A percentile compares a stretch with the other conserved stretches of the same genome.
phyloP scores from a whole-genome alignment of 192 early-diverging fungal species.

The Gamsiella multidivaricata region DNA sequence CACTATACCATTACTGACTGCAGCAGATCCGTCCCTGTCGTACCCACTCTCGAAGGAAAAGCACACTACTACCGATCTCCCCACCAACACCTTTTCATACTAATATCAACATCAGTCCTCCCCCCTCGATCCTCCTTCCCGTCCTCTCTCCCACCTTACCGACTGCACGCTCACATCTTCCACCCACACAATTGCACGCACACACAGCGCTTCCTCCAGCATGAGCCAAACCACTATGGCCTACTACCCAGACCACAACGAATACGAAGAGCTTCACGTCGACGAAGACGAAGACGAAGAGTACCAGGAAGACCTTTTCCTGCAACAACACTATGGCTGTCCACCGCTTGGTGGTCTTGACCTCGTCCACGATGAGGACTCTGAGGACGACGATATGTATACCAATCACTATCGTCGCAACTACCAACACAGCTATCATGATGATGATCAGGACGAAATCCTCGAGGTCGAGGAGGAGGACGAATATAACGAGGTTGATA shows the following conservation, averaged over 20 bases:
- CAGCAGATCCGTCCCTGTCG: no score
- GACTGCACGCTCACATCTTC: background rate
- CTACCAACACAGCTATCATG: conserved; percentile 10
- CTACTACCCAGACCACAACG: conserved; percentile 36
- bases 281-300: conserved; percentile 52
- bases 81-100: no score
- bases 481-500: conserved; percentile 44
- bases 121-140: background rate
- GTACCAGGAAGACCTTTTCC: conserved; percentile 38
- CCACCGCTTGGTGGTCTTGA: conserved; percentile 12
- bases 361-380: conserved; percentile 37
- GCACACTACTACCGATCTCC: background rate
- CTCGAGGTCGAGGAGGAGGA: conserved; percentile 22
- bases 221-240: conserved; percentile 26
- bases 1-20: no score
- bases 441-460: conserved; percentile 12
- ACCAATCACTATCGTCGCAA: conserved; percentile 6
- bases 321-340: conserved; percentile 42
- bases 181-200: background rate
- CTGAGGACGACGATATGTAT: conserved; percentile 31
- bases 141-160: background rate
- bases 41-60: background rate
- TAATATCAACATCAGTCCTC: background rate
- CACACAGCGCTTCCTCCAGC: background rate
- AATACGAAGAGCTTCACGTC: conserved; percentile 27